Conservation (phyloP, 179 eudicot genomes). For the Silene coronaria region DNA sequence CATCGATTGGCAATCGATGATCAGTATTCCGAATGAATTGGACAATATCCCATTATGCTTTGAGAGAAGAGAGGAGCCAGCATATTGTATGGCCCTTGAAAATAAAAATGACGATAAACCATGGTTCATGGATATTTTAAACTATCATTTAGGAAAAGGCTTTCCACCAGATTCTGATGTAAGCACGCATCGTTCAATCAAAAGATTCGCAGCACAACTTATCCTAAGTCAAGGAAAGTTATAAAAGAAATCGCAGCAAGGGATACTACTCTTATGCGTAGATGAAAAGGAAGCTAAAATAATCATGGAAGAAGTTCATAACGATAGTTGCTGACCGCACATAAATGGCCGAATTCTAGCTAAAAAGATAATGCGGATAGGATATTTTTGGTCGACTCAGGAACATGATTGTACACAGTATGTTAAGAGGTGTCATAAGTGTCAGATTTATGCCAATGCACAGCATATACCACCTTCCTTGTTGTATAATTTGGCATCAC, state of each 20-base stretch:
- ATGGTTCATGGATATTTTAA: not conserved
- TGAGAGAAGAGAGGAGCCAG: not conserved
- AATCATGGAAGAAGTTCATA: no score
- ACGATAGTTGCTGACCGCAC: no score
- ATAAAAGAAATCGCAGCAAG: no score
- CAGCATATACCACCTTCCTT: not conserved
- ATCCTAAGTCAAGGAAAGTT: no score
- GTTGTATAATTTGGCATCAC: not conserved
- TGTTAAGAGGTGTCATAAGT: not conserved
- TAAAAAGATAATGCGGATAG: no score
- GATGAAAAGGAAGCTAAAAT: no score
- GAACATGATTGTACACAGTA: no score
- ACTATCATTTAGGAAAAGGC: not conserved
- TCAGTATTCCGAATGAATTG: not conserved
- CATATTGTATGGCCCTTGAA: not conserved
- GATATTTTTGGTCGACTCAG: no score
- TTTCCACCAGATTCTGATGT: not conserved
- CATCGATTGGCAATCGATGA: conserved; percentile 1
- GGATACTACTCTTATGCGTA: no score
- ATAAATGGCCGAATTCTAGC: no score
- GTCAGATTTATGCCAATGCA: not conserved
- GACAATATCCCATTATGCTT: not conserved
- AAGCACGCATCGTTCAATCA: not conserved
- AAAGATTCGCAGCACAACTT: not conserved
- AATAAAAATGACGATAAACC: not conserved